Base-by-base conservation (phyloP, 768 basidiomycete species). In the Chiua virens region DNA sequence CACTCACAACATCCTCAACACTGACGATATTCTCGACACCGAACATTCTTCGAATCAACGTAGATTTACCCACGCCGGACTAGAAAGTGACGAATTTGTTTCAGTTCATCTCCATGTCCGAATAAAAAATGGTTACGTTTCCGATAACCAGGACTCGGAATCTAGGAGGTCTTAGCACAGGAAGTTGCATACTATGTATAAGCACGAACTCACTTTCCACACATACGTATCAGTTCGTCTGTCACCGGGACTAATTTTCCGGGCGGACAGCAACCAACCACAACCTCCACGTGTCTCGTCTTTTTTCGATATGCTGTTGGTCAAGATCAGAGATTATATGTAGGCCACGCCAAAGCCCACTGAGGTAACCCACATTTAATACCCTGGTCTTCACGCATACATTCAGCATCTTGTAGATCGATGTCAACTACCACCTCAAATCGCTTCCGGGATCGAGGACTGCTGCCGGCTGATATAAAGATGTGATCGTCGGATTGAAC, bases 71-170 rank as follows among this genome's bases (percentile, higher is more conserved):
- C 6, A 60, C 57, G 2, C 58, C 57, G 3, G 53, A 38, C 58
- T 58, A 49, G 23, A 43, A 30, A n/a, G n/a, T n/a, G n/a, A n/a
- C n/a, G n/a, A n/a, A n/a, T n/a, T n/a, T 53, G 20, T 30, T 30
- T 30, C 6, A 47, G 49, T 15, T 23, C n/a, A 36, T 40, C 5
- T 32, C 11, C 18, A 32, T 40, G n/a, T 3, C 10, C 2, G 4
- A 43, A 32, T 1, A 4, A 11, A 34, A 34, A 14, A 20, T 1
- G 2, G 3, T 48, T 30, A 59, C 58, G 49, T 59, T 60, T 3
- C 58, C 58, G 9, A 59, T 60, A 1, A 59, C 32, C 28, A 59
- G 11, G n/a, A 60, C 38, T 14, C 58, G 46, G 40, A 59, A 60
- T 30, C 58, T 60, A 30, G 28, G 20, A 1, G 21, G 3, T 13